Conservation (phyloP, 2,329 filamentous ascomycete genomes). For the Endothia cerciana region DNA sequence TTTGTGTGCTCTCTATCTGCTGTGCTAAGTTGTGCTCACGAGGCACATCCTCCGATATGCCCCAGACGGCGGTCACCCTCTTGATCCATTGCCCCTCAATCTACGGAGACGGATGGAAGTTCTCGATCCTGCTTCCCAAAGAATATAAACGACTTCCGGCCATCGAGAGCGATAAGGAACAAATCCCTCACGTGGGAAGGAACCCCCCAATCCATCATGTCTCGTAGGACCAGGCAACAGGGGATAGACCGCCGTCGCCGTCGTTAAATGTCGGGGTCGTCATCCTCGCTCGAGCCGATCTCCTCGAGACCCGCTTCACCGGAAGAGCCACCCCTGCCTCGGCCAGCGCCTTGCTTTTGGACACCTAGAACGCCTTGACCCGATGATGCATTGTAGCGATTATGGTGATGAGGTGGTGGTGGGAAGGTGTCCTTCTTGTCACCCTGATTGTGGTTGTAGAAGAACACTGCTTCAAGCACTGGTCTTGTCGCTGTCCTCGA, state of each 20-base stretch:
- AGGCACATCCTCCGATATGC: slow-evolving; percentile 9
- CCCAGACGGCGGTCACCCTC: slow-evolving; percentile 63
- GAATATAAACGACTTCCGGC: slow-evolving; percentile 6
- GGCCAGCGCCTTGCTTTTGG: slow-evolving; percentile 44
- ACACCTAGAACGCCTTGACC: slow-evolving; percentile 56
- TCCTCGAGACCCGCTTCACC: slow-evolving; percentile 45
- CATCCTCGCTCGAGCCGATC: slow-evolving; percentile 63
- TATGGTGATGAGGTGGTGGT: slow-evolving; percentile 41
- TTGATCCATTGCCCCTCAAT: slow-evolving; percentile 65
- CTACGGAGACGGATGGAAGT: slow-evolving; percentile 41
- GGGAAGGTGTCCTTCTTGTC: slow-evolving; percentile 34
- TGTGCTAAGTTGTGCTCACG: not conserved
- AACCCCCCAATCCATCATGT: slow-evolving; percentile 27
- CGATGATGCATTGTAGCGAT: slow-evolving; percentile 39
- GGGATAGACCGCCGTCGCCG: slow-evolving; percentile 66
- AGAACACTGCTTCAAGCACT: slow-evolving; percentile 59
- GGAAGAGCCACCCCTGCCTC: slow-evolving; percentile 34
- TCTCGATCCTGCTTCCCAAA: slow-evolving; percentile 10
- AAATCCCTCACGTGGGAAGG: slow-evolving; percentile 10
- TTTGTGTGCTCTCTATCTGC: not conserved
- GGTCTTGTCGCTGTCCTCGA: slow-evolving; percentile 72
- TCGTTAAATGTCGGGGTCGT: slow-evolving; percentile 66
- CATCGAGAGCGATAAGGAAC: slow-evolving; percentile 13
- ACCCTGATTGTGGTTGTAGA: slow-evolving; percentile 48
- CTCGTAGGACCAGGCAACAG: slow-evolving; percentile 66